Percentiles rank a stretch among this genome's conserved stretches.
Evolutionary conservation across 805 yeast genomes (phyloP).

Genomic region (Candida koratica): DNA sequence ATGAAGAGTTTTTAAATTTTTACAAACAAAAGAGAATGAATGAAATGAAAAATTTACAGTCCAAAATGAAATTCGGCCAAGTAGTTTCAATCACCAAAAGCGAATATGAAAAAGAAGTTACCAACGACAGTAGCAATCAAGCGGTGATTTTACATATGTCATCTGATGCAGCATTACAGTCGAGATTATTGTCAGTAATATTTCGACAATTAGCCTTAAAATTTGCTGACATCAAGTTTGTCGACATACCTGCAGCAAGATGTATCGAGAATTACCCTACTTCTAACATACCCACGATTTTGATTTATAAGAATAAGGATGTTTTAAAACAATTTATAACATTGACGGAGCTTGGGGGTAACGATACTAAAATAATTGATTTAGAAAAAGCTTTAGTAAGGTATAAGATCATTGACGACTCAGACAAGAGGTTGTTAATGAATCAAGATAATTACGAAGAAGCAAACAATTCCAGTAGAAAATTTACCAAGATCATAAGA

Average conservation of each 20-base stretch:
- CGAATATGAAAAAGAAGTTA: constrained; percentile 82
- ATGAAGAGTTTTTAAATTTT: constrained; percentile 77
- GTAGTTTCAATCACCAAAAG: constrained; percentile 80
- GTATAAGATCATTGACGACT: constrained; percentile 58
- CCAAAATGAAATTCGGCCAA: constrained; percentile 62
- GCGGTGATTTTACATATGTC: constrained; percentile 79
- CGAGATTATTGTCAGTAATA: constrained; percentile 64
- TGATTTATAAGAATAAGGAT: constrained; percentile 74
- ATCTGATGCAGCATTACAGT: constrained; percentile 62
- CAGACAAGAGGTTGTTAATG: constrained; percentile 62
- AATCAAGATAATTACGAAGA: constrained; percentile 54
- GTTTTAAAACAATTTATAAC: constrained; percentile 82
- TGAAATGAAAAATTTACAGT: constrained; percentile 62
- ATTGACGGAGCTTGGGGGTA: constrained; percentile 78
- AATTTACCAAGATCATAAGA: constrained; percentile 51
- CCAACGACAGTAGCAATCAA: constrained; percentile 65
- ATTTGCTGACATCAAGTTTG: constrained; percentile 81
- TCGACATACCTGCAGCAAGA: constrained; percentile 85
- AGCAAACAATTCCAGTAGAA: constrained; percentile 48
- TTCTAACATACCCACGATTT: constrained; percentile 82
- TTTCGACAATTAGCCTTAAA: constrained; percentile 56
- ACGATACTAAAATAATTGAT: constrained; percentile 63
- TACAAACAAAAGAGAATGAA: constrained; percentile 74
- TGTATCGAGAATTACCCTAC: constrained; percentile 94
- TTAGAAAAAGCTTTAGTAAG: constrained; percentile 69